Base-by-base conservation (phyloP, 2,329 filamentous ascomycete genomes). In the Ceratocystis cubensis region DNA sequence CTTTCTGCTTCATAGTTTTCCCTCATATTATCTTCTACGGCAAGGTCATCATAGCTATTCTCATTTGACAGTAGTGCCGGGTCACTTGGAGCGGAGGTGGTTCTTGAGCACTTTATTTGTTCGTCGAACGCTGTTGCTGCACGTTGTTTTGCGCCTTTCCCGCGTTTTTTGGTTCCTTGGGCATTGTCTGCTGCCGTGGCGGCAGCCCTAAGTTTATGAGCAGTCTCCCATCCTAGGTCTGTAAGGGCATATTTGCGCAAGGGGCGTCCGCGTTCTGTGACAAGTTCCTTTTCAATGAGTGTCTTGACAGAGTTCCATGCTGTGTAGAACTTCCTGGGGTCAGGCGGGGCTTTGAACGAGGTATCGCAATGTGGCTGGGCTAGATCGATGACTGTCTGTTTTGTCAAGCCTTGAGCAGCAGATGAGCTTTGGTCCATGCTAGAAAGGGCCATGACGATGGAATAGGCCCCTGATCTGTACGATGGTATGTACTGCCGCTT, bases 261-360 rank as follows among this genome's bases (percentile, higher is more conserved):
- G 0, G 88, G 88, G 17, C 87, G 80, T 0, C 88, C 87, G 65
- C 84, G 84, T 70, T 88, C 86, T 66, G 85, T 86, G 0, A 92
- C 87, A 2, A 92, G 76, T 67, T 91, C 88, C 72, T 92, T 91
- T 65, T 84, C 80, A 4, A 86, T 70, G 41, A 94, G 76, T 0
- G 87, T 90, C 72, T 89, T 89, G 81, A 93, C 91, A 1, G 88
- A 91, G 71, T 83, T 88, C 89, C 89, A 94, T 0, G 89, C 89
- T 0, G 89, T 93, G 71, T 89, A 89, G 71, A 83, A 88, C 66
- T 85, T 88, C 10, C 80, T 85, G 0, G 87, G 78, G 65, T 89
- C 86, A 50, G 77, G 79, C 0, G 88, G 86, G 0, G 82, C 84
- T 0, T 82, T 87, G 71, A 91, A 91, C 0, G 88, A 91, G 1